A percentile compares a stretch with the other conserved stretches of the same genome.
Evolutionary conservation across 176 grass and related monocot genomes (phyloP).

Genomic region (Zea luxurians): DNA sequence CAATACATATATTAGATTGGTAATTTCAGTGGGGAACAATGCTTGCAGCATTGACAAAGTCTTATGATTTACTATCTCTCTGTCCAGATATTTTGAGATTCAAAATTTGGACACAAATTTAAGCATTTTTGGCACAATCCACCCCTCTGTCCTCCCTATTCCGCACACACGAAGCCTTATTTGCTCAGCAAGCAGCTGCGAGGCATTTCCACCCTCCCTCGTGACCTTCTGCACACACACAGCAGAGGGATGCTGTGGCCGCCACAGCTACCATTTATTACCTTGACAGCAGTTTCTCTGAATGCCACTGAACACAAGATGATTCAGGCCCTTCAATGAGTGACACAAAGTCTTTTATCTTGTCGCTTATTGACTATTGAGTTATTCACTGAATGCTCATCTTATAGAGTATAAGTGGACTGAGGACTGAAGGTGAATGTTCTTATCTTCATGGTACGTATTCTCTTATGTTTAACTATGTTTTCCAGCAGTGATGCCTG

Average conservation of each 20-base stretch:
- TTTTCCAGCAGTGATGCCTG: neutral
- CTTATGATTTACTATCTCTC: neutral
- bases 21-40: constrained; percentile 15
- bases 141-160: neutral
- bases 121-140: neutral
- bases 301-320: neutral
- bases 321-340: neutral
- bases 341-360: neutral
- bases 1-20: neutral
- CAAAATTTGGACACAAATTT: neutral
- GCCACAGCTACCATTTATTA: neutral
- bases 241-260: neutral
- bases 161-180: neutral
- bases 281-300: neutral
- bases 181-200: neutral
- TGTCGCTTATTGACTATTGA: neutral
- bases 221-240: neutral
- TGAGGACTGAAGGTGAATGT: neutral
- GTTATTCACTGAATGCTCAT: neutral
- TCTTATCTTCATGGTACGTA: constrained; percentile 14
- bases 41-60: neutral
- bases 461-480: neutral
- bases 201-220: neutral
- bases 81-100: neutral
- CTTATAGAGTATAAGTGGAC: neutral